Conservation (phyloP, 2,329 filamentous ascomycete genomes). For the Pseudogymnoascus sp. region DNA sequence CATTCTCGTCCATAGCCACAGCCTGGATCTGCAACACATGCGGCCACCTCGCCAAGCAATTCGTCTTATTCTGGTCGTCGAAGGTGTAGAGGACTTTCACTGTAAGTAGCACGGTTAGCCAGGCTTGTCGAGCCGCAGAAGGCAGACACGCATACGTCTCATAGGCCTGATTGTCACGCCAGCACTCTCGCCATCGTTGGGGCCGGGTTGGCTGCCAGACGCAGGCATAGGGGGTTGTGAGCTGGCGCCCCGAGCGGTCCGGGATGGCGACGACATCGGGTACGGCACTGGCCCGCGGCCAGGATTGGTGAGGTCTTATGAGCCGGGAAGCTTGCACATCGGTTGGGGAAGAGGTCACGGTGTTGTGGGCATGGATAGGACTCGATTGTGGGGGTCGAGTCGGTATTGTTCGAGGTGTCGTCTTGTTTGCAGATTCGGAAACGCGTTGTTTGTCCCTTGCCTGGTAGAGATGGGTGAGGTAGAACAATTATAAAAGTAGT, state of each 20-base stretch:
- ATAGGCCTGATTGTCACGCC: conserved; percentile 56
- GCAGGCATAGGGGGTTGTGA: neutral
- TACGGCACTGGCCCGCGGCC: neutral
- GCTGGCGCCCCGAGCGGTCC: neutral
- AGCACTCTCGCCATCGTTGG: conserved; percentile 31
- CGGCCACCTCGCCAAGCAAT: conserved; percentile 81
- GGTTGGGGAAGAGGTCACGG: neutral
- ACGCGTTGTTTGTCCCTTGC: neutral
- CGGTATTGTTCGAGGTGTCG: neutral
- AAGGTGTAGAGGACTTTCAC: conserved; percentile 98
- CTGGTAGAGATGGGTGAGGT: neutral
- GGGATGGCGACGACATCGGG: neutral
- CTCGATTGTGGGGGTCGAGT: neutral
- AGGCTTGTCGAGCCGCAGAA: neutral
- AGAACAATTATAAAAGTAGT: neutral
- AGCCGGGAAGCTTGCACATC: conserved; percentile 2
- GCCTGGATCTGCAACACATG: conserved; percentile 74
- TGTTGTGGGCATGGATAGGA: neutral
- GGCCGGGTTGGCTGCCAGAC: neutral
- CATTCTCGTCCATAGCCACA: conserved; percentile 64
- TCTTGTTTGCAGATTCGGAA: neutral
- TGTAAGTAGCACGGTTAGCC: conserved; percentile 33
- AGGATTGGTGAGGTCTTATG: neutral
- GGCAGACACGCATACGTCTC: conserved; percentile 50
- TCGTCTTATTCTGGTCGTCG: conserved; percentile 78